Percentiles rank a stretch among this genome's conserved stretches.
These are phyloP conservation scores for Trichophyton verrucosum DNA, from an alignment of 2,329 filamentous ascomycete species.

Conservation along the genomic window DNA sequence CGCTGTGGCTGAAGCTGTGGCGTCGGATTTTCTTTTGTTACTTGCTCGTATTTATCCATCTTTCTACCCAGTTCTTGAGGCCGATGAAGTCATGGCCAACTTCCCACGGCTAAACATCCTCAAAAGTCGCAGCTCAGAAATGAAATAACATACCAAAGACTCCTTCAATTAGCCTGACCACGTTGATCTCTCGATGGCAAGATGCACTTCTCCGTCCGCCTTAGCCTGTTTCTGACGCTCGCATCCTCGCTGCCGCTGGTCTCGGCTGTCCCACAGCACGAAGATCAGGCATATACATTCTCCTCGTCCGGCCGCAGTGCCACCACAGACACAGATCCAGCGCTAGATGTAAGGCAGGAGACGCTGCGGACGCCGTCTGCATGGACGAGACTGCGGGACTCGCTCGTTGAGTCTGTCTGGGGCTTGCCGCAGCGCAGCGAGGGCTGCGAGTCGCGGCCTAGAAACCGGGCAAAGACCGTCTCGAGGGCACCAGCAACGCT, in stretches of 20 bases:
- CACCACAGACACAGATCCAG: slow-evolving; percentile 20
- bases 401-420: slow-evolving; percentile 35
- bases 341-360: slow-evolving; percentile 18
- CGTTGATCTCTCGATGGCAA: not conserved
- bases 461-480: slow-evolving; percentile 15
- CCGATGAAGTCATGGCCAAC: not conserved
- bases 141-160: not conserved
- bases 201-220: not conserved
- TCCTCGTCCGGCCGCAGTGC: slow-evolving; percentile 15
- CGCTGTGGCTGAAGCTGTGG: not conserved
- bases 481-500: slow-evolving; percentile 26
- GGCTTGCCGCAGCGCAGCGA: slow-evolving; percentile 19
- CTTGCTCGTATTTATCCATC: not conserved
- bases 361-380: slow-evolving; percentile 20
- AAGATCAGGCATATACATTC: slow-evolving; percentile 6
- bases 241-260: slow-evolving; percentile 4
- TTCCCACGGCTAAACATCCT: not conserved
- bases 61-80: not conserved
- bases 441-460: slow-evolving; percentile 7
- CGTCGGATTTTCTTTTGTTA: not conserved
- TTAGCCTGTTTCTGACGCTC: not conserved
- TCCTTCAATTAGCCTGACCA: not conserved
- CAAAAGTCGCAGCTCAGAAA: not conserved
- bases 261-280: slow-evolving; percentile 7
- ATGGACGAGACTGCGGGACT: slow-evolving; percentile 31